These are phyloP conservation scores for Verbena officinalis DNA, from an alignment of 257 asterid genomes.

Conservation along the genomic window DNA sequence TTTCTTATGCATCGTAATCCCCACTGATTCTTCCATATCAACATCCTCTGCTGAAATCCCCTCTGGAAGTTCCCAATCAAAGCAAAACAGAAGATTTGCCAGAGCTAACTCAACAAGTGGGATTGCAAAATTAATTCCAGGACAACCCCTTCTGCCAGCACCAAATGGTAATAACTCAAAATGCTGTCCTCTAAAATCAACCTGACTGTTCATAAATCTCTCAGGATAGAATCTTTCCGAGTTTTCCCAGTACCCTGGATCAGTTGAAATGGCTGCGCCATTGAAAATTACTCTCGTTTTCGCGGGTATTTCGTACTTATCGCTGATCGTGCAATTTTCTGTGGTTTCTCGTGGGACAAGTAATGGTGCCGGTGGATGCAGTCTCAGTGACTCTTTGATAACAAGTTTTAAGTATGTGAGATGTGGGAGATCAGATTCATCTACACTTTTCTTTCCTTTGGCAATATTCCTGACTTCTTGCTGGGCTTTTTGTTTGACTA, in stretches of 20 bases:
- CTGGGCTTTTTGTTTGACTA: constrained; percentile 23
- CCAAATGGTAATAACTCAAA: constrained; percentile 57
- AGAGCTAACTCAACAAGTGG: constrained; percentile 47
- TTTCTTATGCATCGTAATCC: constrained; percentile 27
- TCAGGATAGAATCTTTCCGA: constrained; percentile 46
- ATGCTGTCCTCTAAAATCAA: constrained; percentile 45
- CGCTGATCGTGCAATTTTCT: constrained; percentile 23
- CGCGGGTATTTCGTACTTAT: constrained; percentile 38
- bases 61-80: constrained; percentile 50
- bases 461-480: constrained; percentile 28
- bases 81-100: constrained; percentile 47
- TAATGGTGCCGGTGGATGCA: constrained; percentile 43
- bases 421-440: constrained; percentile 35
- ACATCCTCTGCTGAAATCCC: constrained; percentile 38
- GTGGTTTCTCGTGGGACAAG: constrained; percentile 40
- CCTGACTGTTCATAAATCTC: constrained; percentile 34
- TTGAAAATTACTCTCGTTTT: constrained; percentile 44
- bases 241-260: constrained; percentile 40
- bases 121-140: constrained; percentile 47
- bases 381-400: constrained; percentile 39
- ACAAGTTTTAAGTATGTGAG: constrained; percentile 38
- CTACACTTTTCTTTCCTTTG: constrained; percentile 21
- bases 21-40: constrained; percentile 53
- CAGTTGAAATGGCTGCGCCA: constrained; percentile 33
- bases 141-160: constrained; percentile 56